Evolutionary conservation across 352 stramenopile genomes (phyloP).

Genomic region (Phytophthora kernoviae): DNA sequence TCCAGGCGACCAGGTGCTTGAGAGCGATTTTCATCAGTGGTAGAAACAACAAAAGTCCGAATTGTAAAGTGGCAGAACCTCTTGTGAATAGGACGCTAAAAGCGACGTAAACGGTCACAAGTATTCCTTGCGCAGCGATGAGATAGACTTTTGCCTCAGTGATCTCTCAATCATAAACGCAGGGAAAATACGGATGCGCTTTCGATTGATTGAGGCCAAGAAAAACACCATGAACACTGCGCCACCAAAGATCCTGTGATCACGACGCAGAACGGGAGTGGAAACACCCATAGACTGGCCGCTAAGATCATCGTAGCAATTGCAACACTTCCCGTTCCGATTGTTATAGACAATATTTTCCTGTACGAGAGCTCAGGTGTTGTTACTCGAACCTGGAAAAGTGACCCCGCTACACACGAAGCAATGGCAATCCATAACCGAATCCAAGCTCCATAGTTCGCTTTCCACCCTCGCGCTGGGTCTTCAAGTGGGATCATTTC

Average conservation of each 20-base stretch:
- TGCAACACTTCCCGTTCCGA: neutral
- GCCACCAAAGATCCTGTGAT: conserved; percentile 1
- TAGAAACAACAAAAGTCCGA: conserved; percentile 10
- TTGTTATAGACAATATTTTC: conserved; percentile 5
- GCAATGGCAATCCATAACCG: conserved; percentile 10
- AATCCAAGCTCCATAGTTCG: conserved; percentile 8
- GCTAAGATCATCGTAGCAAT: neutral
- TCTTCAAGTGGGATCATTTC: conserved; percentile 25
- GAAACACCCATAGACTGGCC: conserved; percentile 12
- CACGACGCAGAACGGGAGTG: conserved; percentile 16
- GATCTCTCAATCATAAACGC: neutral
- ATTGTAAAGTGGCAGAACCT: neutral
- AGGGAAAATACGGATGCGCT: neutral
- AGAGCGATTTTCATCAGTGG: neutral
- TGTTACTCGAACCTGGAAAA: conserved; percentile 15
- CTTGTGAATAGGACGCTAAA: conserved; percentile 13
- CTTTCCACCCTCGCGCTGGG: conserved; percentile 8
- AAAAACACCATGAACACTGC: conserved; percentile 7
- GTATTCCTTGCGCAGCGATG: conserved; percentile 1
- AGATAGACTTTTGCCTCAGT: conserved; percentile 13
- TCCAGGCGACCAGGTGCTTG: neutral
- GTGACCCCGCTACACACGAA: neutral
- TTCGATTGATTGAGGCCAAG: neutral
- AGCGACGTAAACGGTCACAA: conserved; percentile 12
- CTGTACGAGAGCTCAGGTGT: neutral